Percentiles rank a stretch among this genome's conserved stretches.
phyloP scores from a whole-genome alignment of 805 yeast species.

The Babjeviella inositovora region DNA sequence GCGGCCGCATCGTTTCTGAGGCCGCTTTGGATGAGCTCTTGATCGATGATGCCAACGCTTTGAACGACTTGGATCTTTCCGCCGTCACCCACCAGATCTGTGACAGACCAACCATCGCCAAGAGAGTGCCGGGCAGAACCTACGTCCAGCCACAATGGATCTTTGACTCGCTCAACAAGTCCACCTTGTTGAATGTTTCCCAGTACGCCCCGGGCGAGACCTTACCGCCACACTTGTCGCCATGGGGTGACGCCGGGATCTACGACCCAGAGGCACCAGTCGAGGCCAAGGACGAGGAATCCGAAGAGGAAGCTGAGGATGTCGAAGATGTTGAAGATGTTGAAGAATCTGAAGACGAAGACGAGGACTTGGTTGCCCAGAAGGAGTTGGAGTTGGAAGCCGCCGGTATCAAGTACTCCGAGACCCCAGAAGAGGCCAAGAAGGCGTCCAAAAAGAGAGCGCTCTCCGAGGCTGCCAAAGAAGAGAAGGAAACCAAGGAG shows the following conservation, averaged over 20 bases:
- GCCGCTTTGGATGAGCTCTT: slow-evolving; percentile 67
- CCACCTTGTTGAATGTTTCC: slow-evolving; percentile 57
- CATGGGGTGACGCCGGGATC: slow-evolving; percentile 95
- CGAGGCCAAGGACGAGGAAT: slow-evolving; percentile 21
- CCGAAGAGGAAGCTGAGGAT: slow-evolving; percentile 23
- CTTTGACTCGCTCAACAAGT: slow-evolving; percentile 78
- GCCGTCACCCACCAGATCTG: slow-evolving; percentile 84
- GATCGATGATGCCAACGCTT: slow-evolving; percentile 25
- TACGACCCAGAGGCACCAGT: slow-evolving; percentile 64
- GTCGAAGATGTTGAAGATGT: slow-evolving; percentile 33
- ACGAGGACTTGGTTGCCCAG: slow-evolving; percentile 47
- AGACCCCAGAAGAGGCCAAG: slow-evolving; percentile 20
- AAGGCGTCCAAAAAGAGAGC: slow-evolving; percentile 16
- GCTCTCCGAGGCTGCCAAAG: slow-evolving; percentile 21
- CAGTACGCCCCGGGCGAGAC: slow-evolving; percentile 88
- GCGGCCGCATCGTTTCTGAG: slow-evolving; percentile 79
- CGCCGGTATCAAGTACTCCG: slow-evolving; percentile 68
- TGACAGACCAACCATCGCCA: slow-evolving; percentile 73
- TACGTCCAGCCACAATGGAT: slow-evolving; percentile 98
- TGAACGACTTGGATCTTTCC: slow-evolving; percentile 37
- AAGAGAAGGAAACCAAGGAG: slow-evolving; percentile 42
- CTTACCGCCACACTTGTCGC: slow-evolving; percentile 92
- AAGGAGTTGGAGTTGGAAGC: slow-evolving; percentile 86
- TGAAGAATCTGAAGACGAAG: slow-evolving; percentile 35
- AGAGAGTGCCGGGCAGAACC: slow-evolving; percentile 80